These are phyloP conservation scores for barley (Hordeum vulgare) DNA, from an alignment of 176 grass and related monocot genomes.

Conservation along the genomic window MorexV3_pseudomolecules_assembly NC_058523.1:230099979-230100478, in stretches of 20 bases:
- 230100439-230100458: slow-evolving; percentile 69
- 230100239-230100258: slow-evolving; percentile 50
- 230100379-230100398: too few species aligned
- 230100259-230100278: slow-evolving; percentile 43
- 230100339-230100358: slow-evolving; percentile 56
- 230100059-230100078: too few species aligned
- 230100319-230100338: slow-evolving; percentile 60
- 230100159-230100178: too few species aligned
- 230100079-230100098: too few species aligned
- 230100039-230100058: too few species aligned
- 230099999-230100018: too few species aligned
- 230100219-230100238: slow-evolving; percentile 52
- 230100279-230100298: slow-evolving; percentile 51
- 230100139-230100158: too few species aligned
- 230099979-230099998: too few species aligned
- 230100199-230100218: slow-evolving; percentile 52
- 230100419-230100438: slow-evolving; percentile 74
- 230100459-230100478: slow-evolving; percentile 65
- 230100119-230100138: too few species aligned
- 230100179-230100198: too few species aligned
- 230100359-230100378: slow-evolving; percentile 44
- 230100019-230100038: too few species aligned
- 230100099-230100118: too few species aligned
- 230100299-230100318: slow-evolving; percentile 49
- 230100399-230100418: slow-evolving; percentile 86